A percentile compares a stretch with the other conserved stretches of the same genome.
These are phyloP conservation scores for Suhomyces pyralidae DNA, from an alignment of 805 yeast genomes.

Conservation along the genomic window DNA sequence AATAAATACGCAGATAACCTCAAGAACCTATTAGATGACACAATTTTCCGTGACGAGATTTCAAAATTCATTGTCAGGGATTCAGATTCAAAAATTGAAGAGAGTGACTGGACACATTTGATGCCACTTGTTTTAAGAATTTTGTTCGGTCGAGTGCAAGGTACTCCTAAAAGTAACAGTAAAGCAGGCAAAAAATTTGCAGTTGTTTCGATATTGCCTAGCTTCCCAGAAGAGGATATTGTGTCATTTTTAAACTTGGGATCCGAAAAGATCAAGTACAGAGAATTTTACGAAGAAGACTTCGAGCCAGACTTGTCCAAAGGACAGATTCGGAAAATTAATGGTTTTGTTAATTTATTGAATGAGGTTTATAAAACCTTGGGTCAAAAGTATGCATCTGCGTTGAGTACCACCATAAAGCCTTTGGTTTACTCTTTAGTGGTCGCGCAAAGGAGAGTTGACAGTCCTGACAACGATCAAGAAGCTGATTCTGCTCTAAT, in stretches of 20 bases:
- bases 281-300: conserved; percentile 25
- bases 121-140: conserved; percentile 76
- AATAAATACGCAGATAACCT: conserved; percentile 72
- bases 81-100: conserved; percentile 55
- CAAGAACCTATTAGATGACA: conserved; percentile 73
- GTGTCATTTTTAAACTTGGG: conserved; percentile 61
- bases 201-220: conserved; percentile 61
- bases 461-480: conserved; percentile 9
- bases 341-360: conserved; percentile 65
- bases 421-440: conserved; percentile 58
- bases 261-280: conserved; percentile 48
- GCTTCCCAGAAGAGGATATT: conserved; percentile 50
- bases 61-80: conserved; percentile 53
- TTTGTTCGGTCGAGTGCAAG: conserved; percentile 82
- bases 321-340: conserved; percentile 45
- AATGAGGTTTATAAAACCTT: conserved; percentile 54
- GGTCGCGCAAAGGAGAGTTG: conserved; percentile 47
- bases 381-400: conserved; percentile 53
- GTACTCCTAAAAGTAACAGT: conserved; percentile 61
- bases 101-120: conserved; percentile 53
- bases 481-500: conserved; percentile 15
- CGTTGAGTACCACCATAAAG: conserved; percentile 48
- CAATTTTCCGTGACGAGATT: conserved; percentile 81
- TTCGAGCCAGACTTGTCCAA: conserved; percentile 15
- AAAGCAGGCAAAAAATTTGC: conserved; percentile 72